phyloP scores from a whole-genome alignment of 2,329 filamentous ascomycete species.

The Diaporthe ampelina region DNA sequence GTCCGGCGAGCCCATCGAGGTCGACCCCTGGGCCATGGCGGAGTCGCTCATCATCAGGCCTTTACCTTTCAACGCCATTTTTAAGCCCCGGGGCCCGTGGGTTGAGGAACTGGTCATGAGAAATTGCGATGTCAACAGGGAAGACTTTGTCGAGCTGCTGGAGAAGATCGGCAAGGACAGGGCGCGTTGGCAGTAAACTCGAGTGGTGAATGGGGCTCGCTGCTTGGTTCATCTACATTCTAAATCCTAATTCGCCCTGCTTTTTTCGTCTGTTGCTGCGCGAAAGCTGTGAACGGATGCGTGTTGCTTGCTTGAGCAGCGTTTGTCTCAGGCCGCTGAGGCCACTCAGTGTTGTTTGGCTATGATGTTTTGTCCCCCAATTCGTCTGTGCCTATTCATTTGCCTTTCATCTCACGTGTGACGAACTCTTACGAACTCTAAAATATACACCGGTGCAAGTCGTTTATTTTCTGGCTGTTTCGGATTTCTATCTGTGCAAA shows the following conservation, averaged over 20 bases:
- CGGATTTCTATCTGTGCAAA: neutral
- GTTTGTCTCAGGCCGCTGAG: neutral
- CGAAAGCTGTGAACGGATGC: neutral
- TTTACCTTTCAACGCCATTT: constrained; percentile 28
- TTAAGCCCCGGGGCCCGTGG: constrained; percentile 29
- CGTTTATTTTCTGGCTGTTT: neutral
- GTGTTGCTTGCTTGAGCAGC: neutral
- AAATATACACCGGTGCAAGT: too few relatives aligned
- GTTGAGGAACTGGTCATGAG: constrained; percentile 19
- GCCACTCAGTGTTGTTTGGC: neutral
- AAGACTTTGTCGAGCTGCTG: constrained; percentile 28
- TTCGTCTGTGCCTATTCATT: neutral
- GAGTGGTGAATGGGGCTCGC: neutral
- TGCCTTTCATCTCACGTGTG: too few relatives aligned
- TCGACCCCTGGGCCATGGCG: constrained; percentile 34
- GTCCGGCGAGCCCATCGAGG: constrained; percentile 11
- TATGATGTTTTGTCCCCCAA: neutral
- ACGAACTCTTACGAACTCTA: too few relatives aligned
- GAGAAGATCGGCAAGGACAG: constrained; percentile 29
- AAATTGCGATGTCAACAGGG: neutral
- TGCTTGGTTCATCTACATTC: neutral
- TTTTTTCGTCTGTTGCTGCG: neutral
- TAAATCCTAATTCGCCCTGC: neutral
- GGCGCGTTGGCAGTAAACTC: constrained; percentile 2
- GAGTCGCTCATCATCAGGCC: constrained; percentile 28